Conservation (phyloP, 441 rosid species). For the Corymbia calophylla region DNA sequence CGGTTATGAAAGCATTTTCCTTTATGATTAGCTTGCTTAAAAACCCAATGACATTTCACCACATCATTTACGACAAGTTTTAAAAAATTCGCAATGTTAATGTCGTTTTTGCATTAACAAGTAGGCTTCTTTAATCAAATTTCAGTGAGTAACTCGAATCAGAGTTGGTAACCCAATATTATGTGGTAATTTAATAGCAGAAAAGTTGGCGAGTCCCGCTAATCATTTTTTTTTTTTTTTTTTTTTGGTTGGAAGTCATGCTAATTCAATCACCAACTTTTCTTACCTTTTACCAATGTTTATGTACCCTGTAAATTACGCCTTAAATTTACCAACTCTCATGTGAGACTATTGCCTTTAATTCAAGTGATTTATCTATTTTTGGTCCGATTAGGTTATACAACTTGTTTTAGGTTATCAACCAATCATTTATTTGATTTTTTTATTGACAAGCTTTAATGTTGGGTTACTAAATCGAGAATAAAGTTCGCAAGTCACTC, state of each 20-base stretch:
- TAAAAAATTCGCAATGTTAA: not conserved
- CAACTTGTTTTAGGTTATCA: not conserved
- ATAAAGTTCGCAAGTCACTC: not conserved
- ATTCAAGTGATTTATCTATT: not conserved
- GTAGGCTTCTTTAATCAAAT: not conserved
- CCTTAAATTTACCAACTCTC: not conserved
- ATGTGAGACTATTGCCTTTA: not conserved
- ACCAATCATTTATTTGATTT: not conserved
- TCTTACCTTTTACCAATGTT: too few species aligned
- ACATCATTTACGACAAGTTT: not conserved
- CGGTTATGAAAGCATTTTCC: too few species aligned
- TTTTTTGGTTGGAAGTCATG: too few species aligned
- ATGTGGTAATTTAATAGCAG: not conserved
- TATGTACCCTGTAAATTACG: not conserved
- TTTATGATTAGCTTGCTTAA: not conserved
- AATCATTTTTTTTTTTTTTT: too few species aligned
- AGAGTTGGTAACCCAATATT: not conserved
- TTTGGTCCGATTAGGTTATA: not conserved
- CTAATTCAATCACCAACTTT: too few species aligned
- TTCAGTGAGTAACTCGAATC: fast-evolving
- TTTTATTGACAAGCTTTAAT: not conserved
- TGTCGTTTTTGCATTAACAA: not conserved
- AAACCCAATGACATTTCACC: not conserved
- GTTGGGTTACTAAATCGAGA: not conserved
- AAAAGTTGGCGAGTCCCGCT: not conserved